Base-by-base conservation (phyloP, 257 asterid genomes). In the Nyctanthes arbortristis region DNA sequence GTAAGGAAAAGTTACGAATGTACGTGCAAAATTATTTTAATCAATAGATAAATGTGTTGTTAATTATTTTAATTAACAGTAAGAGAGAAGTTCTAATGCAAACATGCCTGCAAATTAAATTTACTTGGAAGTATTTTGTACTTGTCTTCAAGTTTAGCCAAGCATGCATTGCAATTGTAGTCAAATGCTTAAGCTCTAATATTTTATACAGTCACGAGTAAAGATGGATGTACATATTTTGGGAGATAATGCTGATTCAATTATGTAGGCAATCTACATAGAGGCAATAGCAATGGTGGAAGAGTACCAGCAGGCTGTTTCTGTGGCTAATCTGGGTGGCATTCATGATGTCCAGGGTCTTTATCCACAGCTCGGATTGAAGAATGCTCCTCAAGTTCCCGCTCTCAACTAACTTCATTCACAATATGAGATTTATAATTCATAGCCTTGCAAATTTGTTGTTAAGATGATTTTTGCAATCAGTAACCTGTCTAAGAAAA, bases 241-340 rank as follows among this genome's bases (percentile, higher is more conserved):
- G 18, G 59, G 29, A 55, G 77, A 22, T 55, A 11, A 18, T 40
- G 65, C 70, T 30, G 33, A 16, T 62, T 9, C 20, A 39, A 64
- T 52, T n/a, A n/a, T n/a, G n/a, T n/a, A n/a, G n/a, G n/a, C n/a
- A n/a, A n/a, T n/a, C n/a, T n/a, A n/a, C n/a, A 68, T 84, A 18
- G 98, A 93, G 80, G 93, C 95, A 27, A 81, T 78, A 67, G 86
- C 96, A 49, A 88, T 93, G 98, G 89, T 93, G 78, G 98, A 93
- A 82, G 98, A 90, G 82, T 85, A 84, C 73, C 97, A 90, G 78
- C 97, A 88, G 76, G 89, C 96, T 24, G 82, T 81, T 76, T 87
- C 97, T 0, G 83, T 85, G 66, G 83, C 86, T 49, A 86, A 75
- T 84, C 68, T 89, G 76, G 90, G 95, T 78, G n/a, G n/a, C n/a